Conservation (phyloP, 257 asterid genomes). For the Gardenia jasminoides region DNA sequence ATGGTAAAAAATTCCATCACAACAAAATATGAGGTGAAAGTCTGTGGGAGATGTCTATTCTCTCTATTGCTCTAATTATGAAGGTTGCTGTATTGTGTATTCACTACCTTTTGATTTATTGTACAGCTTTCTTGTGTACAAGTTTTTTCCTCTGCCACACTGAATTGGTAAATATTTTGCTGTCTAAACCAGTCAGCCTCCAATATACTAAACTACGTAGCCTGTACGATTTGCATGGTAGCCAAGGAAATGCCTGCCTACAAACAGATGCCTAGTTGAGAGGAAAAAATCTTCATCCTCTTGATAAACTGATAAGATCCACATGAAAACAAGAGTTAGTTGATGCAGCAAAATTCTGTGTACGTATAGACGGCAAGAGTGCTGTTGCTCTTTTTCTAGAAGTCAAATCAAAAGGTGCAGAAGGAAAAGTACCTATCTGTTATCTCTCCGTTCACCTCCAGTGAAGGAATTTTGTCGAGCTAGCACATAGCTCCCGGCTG, state of each 20-base stretch:
- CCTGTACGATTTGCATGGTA: constrained; percentile 1
- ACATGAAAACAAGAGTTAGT: background rate
- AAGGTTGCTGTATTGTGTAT: background rate
- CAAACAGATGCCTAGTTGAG: background rate
- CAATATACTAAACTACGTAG: background rate
- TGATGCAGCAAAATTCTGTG: background rate
- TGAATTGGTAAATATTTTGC: background rate
- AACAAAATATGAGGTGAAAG: background rate
- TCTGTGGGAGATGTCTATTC: background rate
- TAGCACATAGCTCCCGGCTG: constrained; percentile 52
- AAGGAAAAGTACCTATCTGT: constrained; percentile 31
- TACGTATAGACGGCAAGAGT: background rate
- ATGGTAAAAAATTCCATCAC: background rate
- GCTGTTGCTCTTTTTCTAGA: background rate
- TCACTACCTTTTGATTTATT: background rate
- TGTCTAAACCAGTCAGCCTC: background rate
- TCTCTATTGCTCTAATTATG: no score
- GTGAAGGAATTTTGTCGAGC: constrained; percentile 63
- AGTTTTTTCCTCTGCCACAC: background rate
- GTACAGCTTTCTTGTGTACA: background rate
- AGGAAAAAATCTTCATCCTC: constrained; percentile 12
- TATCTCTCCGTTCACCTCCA: constrained; percentile 39
- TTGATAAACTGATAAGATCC: background rate
- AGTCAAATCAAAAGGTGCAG: background rate
- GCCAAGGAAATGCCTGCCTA: background rate